Conservation (phyloP, 1,284 basidiomycete species). For the Heterobasidion irregulare region DNA sequence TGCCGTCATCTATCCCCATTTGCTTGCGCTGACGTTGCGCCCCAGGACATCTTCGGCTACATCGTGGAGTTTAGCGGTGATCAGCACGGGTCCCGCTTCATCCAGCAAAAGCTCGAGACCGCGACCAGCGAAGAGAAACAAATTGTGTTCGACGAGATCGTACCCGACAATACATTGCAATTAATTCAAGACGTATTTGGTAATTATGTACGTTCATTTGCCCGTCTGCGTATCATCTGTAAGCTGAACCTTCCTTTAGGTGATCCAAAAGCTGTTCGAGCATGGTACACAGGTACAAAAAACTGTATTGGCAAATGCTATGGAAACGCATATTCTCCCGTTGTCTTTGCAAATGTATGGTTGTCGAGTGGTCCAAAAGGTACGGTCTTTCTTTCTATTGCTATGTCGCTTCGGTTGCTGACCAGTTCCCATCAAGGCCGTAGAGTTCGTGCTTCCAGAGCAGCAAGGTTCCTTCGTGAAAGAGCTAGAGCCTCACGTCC, state of each 20-base stretch:
- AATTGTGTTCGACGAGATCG: constrained; percentile 85
- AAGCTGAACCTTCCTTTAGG: constrained; percentile 34
- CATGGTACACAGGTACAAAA: constrained; percentile 77
- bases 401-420: constrained; percentile 6
- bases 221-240: constrained; percentile 1
- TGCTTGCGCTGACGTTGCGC: constrained; percentile 9
- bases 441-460: constrained; percentile 74
- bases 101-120: constrained; percentile 78
- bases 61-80: constrained; percentile 92
- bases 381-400: constrained; percentile 18
- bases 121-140: constrained; percentile 76
- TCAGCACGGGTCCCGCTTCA: constrained; percentile 89
- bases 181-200: constrained; percentile 95
- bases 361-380: constrained; percentile 88
- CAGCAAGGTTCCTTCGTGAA: constrained; percentile 71
- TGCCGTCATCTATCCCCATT: background rate
- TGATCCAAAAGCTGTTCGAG: constrained; percentile 94
- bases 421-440: constrained; percentile 42
- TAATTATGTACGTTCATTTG: constrained; percentile 67
- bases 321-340: constrained; percentile 75
- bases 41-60: constrained; percentile 79
- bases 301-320: constrained; percentile 59
- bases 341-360: constrained; percentile 94
- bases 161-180: constrained; percentile 67
- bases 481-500: constrained; percentile 77